Evolutionary conservation across 805 yeast species (phyloP).

Genomic region (Komagataella pastoris): DNA sequence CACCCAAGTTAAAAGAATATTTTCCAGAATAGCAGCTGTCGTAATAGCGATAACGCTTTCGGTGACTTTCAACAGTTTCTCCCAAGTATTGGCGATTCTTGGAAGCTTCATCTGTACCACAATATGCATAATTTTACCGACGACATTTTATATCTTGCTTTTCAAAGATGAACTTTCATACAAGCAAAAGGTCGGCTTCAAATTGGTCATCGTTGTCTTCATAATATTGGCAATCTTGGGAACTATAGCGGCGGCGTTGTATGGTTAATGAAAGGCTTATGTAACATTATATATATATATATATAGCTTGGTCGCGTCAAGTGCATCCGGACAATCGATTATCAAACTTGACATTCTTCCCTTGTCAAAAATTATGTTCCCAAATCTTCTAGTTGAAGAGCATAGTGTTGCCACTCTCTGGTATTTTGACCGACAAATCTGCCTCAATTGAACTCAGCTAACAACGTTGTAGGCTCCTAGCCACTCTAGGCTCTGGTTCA

Average conservation of each 20-base stretch:
- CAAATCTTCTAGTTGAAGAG: neutral
- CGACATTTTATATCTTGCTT: constrained; percentile 52
- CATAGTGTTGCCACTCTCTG: constrained; percentile 16
- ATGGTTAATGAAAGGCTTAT: constrained; percentile 4
- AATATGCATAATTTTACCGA: constrained; percentile 69
- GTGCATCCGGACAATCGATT: neutral
- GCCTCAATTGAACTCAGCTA: constrained; percentile 2
- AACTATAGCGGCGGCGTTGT: constrained; percentile 34
- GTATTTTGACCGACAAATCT: constrained; percentile 7
- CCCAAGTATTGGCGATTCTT: constrained; percentile 64
- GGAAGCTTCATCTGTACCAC: constrained; percentile 75
- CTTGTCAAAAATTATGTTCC: neutral
- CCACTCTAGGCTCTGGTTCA: constrained; percentile 15
- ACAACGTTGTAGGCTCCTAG: constrained; percentile 12
- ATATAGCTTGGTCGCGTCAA: neutral
- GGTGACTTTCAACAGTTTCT: constrained; percentile 64
- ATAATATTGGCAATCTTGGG: constrained; percentile 41
- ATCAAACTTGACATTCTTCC: neutral
- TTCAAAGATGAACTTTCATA: constrained; percentile 29
- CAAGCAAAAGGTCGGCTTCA: constrained; percentile 25
- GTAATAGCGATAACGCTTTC: constrained; percentile 44
- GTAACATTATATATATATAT: neutral
- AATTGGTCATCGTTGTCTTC: constrained; percentile 30
- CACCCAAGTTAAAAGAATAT: constrained; percentile 3
- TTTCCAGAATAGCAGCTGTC: constrained; percentile 35